Percentiles rank a stretch among this genome's conserved stretches.
Evolutionary conservation across 768 basidiomycete species (phyloP).

Genomic region (Baorangia bicolor): DNA sequence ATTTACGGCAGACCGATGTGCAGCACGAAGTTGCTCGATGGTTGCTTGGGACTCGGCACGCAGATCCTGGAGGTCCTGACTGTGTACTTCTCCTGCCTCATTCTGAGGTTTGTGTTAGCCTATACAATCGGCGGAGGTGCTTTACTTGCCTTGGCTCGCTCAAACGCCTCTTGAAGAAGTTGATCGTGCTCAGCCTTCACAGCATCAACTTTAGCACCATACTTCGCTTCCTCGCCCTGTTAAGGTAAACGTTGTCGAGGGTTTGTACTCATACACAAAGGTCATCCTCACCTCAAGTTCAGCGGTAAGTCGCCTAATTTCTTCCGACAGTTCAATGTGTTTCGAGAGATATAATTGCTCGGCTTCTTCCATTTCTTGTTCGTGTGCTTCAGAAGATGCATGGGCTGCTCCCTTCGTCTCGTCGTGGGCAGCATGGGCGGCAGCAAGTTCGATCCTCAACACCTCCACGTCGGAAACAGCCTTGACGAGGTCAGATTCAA

Average conservation of each 20-base stretch:
- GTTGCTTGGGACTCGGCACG: conserved; percentile 64
- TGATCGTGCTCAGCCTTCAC: conserved; percentile 64
- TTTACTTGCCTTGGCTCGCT: conserved; percentile 67
- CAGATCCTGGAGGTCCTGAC: conserved; percentile 67
- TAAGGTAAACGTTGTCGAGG: not conserved
- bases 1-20: conserved; percentile 60
- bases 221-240: conserved; percentile 69
- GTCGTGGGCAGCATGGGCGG: conserved; percentile 47
- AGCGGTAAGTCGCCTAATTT: conserved; percentile 51
- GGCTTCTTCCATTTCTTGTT: conserved; percentile 48
- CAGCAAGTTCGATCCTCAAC: conserved; percentile 47
- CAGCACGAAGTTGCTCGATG: conserved; percentile 65
- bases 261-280: not conserved
- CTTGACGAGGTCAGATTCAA: conserved; percentile 44
- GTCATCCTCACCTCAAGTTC: conserved; percentile 63
- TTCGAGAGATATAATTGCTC: conserved; percentile 49
- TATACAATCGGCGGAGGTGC: not conserved
- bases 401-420: conserved; percentile 44
- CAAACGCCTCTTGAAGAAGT: conserved; percentile 67
- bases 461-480: conserved; percentile 44
- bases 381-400: conserved; percentile 48
- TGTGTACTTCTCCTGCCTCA: conserved; percentile 69
- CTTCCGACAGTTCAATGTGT: conserved; percentile 51
- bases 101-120: conserved; percentile 41
- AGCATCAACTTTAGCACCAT: conserved; percentile 61